phyloP scores from a whole-genome alignment of 768 basidiomycete genomes.

The Gymnopilus junonius region DNA sequence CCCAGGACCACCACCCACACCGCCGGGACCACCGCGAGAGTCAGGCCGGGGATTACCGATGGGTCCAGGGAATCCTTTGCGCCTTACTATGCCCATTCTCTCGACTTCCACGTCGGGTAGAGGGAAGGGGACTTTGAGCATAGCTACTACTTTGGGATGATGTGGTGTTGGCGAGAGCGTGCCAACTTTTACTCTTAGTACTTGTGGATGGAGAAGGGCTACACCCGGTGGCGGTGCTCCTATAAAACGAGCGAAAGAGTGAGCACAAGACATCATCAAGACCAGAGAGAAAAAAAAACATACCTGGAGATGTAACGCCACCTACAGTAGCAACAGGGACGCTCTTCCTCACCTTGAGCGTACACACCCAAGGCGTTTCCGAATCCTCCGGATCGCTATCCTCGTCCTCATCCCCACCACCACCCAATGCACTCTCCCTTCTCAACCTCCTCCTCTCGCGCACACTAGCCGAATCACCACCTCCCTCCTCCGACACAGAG shows the following conservation, averaged over 20 bases:
- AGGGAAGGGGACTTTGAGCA: constrained; percentile 90
- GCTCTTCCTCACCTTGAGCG: constrained; percentile 65
- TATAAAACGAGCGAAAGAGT: not conserved
- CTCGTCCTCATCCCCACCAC: constrained; percentile 56
- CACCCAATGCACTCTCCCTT: constrained; percentile 15
- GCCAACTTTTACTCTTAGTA: constrained; percentile 68
- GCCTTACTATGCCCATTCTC: constrained; percentile 53
- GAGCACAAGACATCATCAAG: not conserved
- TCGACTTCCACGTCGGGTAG: constrained; percentile 83
- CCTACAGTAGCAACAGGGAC: constrained; percentile 12
- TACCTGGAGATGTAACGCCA: not conserved
- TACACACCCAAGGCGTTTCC: constrained; percentile 95
- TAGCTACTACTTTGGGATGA: constrained; percentile 92
- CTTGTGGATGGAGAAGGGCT: constrained; percentile 30
- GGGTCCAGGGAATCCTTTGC: constrained; percentile 43
- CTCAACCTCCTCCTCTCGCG: constrained; percentile 5
- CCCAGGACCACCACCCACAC: not conserved
- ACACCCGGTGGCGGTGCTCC: not conserved
- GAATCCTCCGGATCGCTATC: constrained; percentile 96
- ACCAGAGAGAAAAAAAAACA: not conserved
- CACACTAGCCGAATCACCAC: constrained; percentile 8
- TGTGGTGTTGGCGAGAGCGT: constrained; percentile 92
- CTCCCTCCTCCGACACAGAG: constrained; percentile 36
- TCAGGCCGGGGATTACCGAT: not conserved
- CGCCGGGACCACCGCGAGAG: not conserved